phyloP scores from a whole-genome alignment of 257 asterid genomes.

The Solanum tarijense region DNA sequence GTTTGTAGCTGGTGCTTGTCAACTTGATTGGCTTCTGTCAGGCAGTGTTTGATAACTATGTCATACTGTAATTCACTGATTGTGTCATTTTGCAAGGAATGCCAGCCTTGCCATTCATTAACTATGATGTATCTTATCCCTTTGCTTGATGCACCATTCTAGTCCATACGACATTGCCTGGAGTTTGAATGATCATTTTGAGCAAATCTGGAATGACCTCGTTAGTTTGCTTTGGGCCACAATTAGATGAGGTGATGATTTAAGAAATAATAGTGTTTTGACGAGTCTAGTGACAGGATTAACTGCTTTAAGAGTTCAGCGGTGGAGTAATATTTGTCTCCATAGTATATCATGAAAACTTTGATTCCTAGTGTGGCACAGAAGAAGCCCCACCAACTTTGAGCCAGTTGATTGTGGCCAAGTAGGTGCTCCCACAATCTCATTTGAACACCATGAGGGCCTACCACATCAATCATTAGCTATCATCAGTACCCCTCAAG shows the following conservation, averaged over 20 bases:
- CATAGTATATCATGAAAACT: neutral
- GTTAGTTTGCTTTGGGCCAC: neutral
- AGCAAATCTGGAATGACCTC: neutral
- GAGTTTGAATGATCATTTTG: neutral
- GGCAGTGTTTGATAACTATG: neutral
- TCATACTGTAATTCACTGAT: neutral
- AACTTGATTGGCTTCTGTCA: neutral
- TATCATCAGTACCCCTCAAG: neutral
- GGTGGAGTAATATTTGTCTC: neutral
- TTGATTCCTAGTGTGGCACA: neutral
- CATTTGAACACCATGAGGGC: neutral
- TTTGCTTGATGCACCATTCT: neutral
- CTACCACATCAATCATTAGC: neutral
- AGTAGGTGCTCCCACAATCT: neutral
- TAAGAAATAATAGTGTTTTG: neutral
- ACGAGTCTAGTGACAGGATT: neutral
- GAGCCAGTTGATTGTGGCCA: neutral
- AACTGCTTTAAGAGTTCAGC: neutral
- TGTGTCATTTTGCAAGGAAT: neutral
- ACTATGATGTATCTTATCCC: neutral
- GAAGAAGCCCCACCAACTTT: neutral
- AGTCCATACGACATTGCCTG: neutral
- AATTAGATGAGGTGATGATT: neutral
- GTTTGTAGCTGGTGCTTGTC: neutral
- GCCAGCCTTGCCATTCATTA: neutral